Percentiles rank a stretch among this genome's conserved stretches.
Evolutionary conservation across 768 basidiomycete species (phyloP).

Genomic region (Glaciozyma martinii): DNA sequence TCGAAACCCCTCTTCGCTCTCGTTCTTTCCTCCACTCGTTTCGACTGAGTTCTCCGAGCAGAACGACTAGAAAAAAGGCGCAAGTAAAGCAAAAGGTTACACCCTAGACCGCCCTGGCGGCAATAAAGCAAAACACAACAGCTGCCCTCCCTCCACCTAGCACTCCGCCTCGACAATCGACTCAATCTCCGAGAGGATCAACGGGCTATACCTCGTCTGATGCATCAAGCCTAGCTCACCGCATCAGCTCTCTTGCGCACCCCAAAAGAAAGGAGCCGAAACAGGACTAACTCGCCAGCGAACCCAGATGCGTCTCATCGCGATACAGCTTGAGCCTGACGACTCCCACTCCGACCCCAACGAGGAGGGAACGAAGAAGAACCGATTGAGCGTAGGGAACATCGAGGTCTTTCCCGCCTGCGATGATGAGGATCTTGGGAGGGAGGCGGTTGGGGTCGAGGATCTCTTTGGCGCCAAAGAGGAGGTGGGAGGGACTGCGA

Average conservation of each 20-base stretch:
- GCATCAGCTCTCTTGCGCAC: background rate
- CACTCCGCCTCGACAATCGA: background rate
- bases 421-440: constrained; percentile 8
- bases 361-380: constrained; percentile 11
- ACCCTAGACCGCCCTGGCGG: no score
- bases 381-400: constrained; percentile 19
- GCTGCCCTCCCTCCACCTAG: no score
- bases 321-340: constrained; percentile 16
- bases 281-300: constrained; percentile 9
- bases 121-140: no score
- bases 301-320: constrained; percentile 11
- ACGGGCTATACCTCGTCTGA: constrained; percentile 11
- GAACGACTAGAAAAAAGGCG: no score
- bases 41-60: no score
- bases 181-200: constrained; percentile 15
- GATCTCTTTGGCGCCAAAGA: constrained; percentile 18
- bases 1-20: no score
- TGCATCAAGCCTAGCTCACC: constrained; percentile 14
- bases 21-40: no score
- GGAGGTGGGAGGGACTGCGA: constrained; percentile 22
- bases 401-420: constrained; percentile 13
- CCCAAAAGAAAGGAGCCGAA: background rate
- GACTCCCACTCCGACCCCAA: constrained; percentile 3
- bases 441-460: constrained; percentile 11
- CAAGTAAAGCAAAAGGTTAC: no score